Base-by-base conservation (phyloP, 352 stramenopile species). In the Blastocystis sp. region DNA sequence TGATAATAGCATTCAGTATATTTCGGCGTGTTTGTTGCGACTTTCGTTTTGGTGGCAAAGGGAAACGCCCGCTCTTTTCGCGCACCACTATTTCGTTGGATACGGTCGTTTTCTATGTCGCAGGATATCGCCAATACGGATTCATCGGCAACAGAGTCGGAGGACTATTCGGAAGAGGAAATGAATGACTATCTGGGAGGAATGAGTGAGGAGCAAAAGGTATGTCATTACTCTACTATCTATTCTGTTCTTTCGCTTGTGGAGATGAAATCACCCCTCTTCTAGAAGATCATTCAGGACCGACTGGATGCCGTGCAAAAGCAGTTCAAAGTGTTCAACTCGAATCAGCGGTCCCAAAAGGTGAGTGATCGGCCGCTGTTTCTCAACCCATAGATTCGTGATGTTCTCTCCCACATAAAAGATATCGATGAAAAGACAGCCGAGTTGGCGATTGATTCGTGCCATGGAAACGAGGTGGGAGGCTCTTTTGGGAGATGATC, bases 381-480 rank as follows among this genome's bases (percentile, higher is more conserved):
- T 10, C 5, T 9, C 48, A 28, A 69, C 21, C 21, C 2, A 2
- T 70, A 84, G 74, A 67, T 84, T 28, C 52, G 38, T 21, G 74
- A 84, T 84, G 74, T 84, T n/a, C 17, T 84, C 11, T 41, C 21
- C 23, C 74, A 59, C 38, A 84, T 84, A 14, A 41, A 67, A 34
- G 74, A 64, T 43, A 84, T 84, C 34, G 74, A 84, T 23, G 60
- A 84, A 34, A 67, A 84, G 28, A 45, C 74, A 40, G 74, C 74
- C 11, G 40, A 84, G 34, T 43, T 84, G 23, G 74, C 74, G 11
- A 84, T 84, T 28, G 38, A 69, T 21, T 84, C 74, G 17, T 84
- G 74, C 48, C 38, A 62, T 23, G 60, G 60, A 17, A 84, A 84
- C 48, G 74, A 84, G 23, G 74, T 84, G 21, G 21, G 2, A 43